A percentile compares a stretch with the other conserved stretches of the same genome.
phyloP scores from a whole-genome alignment of 495 filamentous ascomycete genomes.

The Penicillium fimorum region DNA sequence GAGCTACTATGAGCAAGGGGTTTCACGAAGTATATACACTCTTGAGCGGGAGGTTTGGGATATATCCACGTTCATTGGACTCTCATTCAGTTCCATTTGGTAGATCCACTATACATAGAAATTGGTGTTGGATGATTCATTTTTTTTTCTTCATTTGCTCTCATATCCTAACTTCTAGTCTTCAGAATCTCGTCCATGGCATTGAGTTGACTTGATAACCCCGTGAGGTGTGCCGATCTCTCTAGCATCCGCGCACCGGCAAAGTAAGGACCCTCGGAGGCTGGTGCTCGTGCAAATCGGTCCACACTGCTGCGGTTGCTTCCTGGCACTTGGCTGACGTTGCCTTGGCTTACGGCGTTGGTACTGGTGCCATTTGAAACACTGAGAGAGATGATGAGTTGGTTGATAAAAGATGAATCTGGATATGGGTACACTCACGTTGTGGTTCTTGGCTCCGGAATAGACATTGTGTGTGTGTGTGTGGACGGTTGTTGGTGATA shows the following conservation, averaged over 20 bases:
- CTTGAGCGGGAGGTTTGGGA: conserved; percentile 8
- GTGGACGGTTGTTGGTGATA: background rate
- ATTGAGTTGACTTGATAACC: conserved; percentile 37
- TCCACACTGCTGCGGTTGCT: conserved; percentile 29
- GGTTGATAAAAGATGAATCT: no score
- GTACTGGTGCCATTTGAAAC: conserved; percentile 20
- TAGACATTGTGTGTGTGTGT: conserved; percentile 18
- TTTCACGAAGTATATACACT: background rate
- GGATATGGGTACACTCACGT: conserved; percentile 11
- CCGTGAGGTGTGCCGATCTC: conserved; percentile 33
- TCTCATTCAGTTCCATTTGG: conserved; percentile 1
- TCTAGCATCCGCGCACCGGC: conserved; percentile 35
- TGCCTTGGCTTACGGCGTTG: conserved; percentile 30
- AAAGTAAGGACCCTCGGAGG: conserved; percentile 43
- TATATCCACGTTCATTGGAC: conserved; percentile 1
- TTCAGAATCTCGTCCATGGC: conserved; percentile 38
- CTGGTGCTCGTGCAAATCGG: conserved; percentile 33
- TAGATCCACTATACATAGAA: conserved; percentile 32
- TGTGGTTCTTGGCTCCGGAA: conserved; percentile 16
- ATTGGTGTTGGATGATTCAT: background rate
- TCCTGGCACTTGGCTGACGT: conserved; percentile 33
- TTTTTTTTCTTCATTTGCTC: conserved; percentile 18
- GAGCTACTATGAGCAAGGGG: conserved; percentile 32
- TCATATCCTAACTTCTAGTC: conserved; percentile 7
- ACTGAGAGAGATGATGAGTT: conserved; percentile 19